Evolutionary conservation across 2,329 filamentous ascomycete genomes (phyloP).

Genomic region (Pestalotiopsis sp.): DNA sequence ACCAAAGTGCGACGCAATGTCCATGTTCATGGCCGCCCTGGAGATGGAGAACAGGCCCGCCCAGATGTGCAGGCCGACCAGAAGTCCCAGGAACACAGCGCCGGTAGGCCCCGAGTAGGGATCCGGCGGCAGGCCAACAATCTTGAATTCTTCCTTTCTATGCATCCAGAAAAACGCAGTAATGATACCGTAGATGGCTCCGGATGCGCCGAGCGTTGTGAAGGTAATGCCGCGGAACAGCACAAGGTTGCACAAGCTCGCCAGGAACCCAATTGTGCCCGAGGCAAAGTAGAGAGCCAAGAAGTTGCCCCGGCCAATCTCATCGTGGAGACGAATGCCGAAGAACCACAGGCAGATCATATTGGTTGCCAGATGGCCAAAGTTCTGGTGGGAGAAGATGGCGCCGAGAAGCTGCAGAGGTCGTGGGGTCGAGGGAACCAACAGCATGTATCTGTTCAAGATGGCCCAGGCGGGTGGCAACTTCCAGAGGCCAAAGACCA

Average conservation of each 20-base stretch:
- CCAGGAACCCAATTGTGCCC: conserved; percentile 60
- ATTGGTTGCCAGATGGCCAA: conserved; percentile 65
- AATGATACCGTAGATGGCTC: conserved; percentile 62
- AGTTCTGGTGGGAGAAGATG: conserved; percentile 69
- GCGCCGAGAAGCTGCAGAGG: conserved; percentile 64
- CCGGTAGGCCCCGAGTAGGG: conserved; percentile 55
- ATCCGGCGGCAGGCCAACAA: conserved; percentile 60
- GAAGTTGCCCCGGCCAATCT: conserved; percentile 70
- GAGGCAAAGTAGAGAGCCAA: conserved; percentile 66
- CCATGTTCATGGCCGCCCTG: conserved; percentile 44
- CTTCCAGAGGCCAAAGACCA: conserved; percentile 62
- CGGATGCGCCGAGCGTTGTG: conserved; percentile 68
- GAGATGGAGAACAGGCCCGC: conserved; percentile 43
- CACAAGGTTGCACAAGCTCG: conserved; percentile 56
- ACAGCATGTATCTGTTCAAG: conserved; percentile 70
- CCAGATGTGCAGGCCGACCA: conserved; percentile 53
- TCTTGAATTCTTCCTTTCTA: conserved; percentile 56
- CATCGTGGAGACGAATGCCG: conserved; percentile 69
- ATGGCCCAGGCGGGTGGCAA: conserved; percentile 65
- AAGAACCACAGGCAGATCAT: conserved; percentile 68
- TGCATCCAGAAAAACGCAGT: conserved; percentile 66
- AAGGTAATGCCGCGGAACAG: conserved; percentile 46
- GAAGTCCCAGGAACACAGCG: conserved; percentile 53
- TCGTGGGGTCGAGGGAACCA: conserved; percentile 66
- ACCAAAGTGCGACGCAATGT: conserved; percentile 55